Evolutionary conservation across 2,329 filamentous ascomycete species (phyloP), one percentile per base, ranked within the genome.

Genomic region (Paraconiothyrium sp.): DNA sequence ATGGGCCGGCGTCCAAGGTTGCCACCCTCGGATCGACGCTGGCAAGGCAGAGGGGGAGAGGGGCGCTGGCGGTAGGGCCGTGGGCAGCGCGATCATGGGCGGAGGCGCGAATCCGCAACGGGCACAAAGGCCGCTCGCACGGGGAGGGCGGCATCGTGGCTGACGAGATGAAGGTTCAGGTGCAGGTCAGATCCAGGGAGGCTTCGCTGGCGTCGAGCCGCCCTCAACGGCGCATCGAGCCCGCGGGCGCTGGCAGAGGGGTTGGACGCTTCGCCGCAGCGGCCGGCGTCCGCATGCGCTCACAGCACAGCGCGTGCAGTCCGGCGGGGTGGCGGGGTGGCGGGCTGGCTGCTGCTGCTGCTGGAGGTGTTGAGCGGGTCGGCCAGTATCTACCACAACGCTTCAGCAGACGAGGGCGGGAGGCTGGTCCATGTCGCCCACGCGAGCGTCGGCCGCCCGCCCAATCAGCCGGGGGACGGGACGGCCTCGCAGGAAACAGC

Each of bases 51-150:
- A 37, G 48, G 32, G 47, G 24, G 13, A 13, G 44, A 20, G 34
- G 49, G 8, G n/a, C 37, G 16, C 37, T 39, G 10, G 16, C 27
- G 6, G 2, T 14, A 37, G 35, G 16, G 41, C n/a, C 41, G 22
- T 48, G 37, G 37, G 37, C 37, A 39, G 34, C 27, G 20, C 22
- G 35, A 39, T 24, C 8, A 43, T 54, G 51, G 37, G 22, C 34
- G 54, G 54, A 37, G 41, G 41, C 37, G 51, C 41, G 22, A 41
- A 24, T 11, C 62, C 61, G 34, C 52, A 65, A 57, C 32, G 11
- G 62, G 62, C 13, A 62, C 32, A 24, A 62, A 56, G 27, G 35
- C 62, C 62, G 62, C 54, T 20, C 49, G 55, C 43, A 46, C 43
- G 58, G 58, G 50, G 37, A 20, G 27, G 32, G 44, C 56, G 50